Evolutionary conservation across 352 stramenopile genomes (phyloP), one percentile per base, ranked within the genome.

Genomic region (Ophiocytium majus): DNA sequence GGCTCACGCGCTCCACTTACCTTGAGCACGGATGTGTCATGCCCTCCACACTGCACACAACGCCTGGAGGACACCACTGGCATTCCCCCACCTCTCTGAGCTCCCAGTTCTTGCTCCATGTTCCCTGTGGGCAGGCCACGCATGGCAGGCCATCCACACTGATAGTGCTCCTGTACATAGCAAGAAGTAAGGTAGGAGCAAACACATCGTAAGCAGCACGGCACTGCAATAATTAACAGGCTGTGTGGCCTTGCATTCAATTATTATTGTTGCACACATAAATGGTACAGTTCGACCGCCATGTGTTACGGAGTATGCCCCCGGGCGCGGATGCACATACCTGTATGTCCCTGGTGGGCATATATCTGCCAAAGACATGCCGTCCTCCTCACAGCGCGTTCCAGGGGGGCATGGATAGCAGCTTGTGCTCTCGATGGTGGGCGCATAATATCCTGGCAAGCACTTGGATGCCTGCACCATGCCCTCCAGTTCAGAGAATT

Each of bases 51-150:
- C 94, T 92, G 81, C 96, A 99, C 0, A 98, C 94, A 0, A 93
- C 92, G 14, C 96, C 96, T 1, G 96, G 94, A 0, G 96, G 92
- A 90, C 95, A 98, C 32, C 92, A 90, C 1, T 91, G 94, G 89
- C 96, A 99, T 86, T 98, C 95, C 9, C 83, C 86, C 28, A 74
- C 83, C 33, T 86, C 84, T 43, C 86, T 92, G 0, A 99, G 89
- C 76, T 98, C 95, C 95, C 95, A 99, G 90, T 99, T 98, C 90
- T 98, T 98, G 19, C 94, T 98, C 96, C 96, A 99, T 10, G 94
- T 98, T 1, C 96, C 96, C 89, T 97, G 93, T 10, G 95, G 94
- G 90, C 94, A 98, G 66, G 92, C 90, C 0, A 94, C 87, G 87
- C 95, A 98, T 9, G 94, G 93, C 43, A 97, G 84, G 17, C 93